Conservation (phyloP, 1,284 basidiomycete genomes). For the Sporisorium iseilematis-ciliati region DNA sequence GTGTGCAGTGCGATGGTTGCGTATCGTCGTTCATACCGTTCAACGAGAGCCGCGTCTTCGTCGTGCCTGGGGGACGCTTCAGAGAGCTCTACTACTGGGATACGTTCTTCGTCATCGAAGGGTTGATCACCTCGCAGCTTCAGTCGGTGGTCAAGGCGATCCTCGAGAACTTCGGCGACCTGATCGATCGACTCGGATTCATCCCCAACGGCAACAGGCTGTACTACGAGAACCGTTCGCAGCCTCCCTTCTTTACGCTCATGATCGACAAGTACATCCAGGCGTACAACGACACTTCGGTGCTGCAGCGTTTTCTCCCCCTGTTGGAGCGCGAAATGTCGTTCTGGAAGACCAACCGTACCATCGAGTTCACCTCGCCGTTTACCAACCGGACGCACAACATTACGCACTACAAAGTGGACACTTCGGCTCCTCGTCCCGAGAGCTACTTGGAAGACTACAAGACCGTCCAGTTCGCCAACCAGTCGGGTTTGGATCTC, state of each 20-base stretch:
- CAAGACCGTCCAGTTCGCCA: slow-evolving; percentile 73
- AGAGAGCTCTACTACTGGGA: slow-evolving; percentile 70
- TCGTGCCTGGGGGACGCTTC: slow-evolving; percentile 85
- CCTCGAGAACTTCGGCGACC: slow-evolving; percentile 74
- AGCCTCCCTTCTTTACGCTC: slow-evolving; percentile 79
- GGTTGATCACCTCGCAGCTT: slow-evolving; percentile 82
- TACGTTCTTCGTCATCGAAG: slow-evolving; percentile 71
- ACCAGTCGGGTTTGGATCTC: slow-evolving; percentile 74
- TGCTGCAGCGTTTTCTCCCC: slow-evolving; percentile 77
- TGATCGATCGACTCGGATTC: slow-evolving; percentile 94
- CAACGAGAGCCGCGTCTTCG: slow-evolving; percentile 81
- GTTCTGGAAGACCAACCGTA: slow-evolving; percentile 85
- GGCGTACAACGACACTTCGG: slow-evolving; percentile 75
- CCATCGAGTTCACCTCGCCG: slow-evolving; percentile 80
- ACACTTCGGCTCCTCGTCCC: slow-evolving; percentile 86
- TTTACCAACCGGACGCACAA: slow-evolving; percentile 77
- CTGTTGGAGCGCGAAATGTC: slow-evolving; percentile 80
- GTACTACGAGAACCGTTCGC: slow-evolving; percentile 85
- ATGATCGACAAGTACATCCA: slow-evolving; percentile 79
- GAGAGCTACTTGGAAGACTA: slow-evolving; percentile 81
- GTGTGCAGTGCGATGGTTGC: slow-evolving; percentile 74
- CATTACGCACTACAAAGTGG: slow-evolving; percentile 77
- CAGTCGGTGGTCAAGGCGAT: slow-evolving; percentile 79
- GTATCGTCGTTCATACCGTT: slow-evolving; percentile 87
- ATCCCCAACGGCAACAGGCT: slow-evolving; percentile 91